Evolutionary conservation across 352 stramenopile species (phyloP).

Genomic region (Lagenidium giganteum): DNA sequence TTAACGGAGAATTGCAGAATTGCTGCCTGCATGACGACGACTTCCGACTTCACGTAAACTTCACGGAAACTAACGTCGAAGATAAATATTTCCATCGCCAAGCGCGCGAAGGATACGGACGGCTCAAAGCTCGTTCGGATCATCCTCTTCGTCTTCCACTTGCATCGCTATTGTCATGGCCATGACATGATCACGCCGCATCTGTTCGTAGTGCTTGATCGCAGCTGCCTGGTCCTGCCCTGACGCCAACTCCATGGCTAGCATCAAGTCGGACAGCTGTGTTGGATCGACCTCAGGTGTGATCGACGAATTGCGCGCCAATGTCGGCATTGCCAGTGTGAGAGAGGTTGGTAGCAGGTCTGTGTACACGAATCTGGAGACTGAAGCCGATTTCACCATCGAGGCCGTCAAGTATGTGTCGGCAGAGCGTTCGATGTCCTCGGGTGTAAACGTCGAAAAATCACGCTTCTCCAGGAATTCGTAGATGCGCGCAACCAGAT

Average conservation of each 20-base stretch:
- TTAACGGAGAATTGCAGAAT: no score
- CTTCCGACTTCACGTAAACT: no score
- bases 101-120: constrained; percentile 30
- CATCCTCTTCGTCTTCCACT: constrained; percentile 31
- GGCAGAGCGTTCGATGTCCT: constrained; percentile 38
- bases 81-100: constrained; percentile 1
- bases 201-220: constrained; percentile 56
- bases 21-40: not conserved
- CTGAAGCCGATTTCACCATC: constrained; percentile 35
- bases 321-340: constrained; percentile 39
- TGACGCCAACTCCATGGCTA: constrained; percentile 56
- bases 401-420: constrained; percentile 39
- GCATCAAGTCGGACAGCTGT: constrained; percentile 50
- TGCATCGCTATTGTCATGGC: constrained; percentile 51
- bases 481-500: constrained; percentile 72
- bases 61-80: no score
- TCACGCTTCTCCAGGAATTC: constrained; percentile 73
- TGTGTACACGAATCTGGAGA: constrained; percentile 47
- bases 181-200: constrained; percentile 42
- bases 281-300: constrained; percentile 47
- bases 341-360: constrained; percentile 48
- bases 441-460: constrained; percentile 29
- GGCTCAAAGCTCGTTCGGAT: constrained; percentile 38
- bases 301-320: constrained; percentile 29
- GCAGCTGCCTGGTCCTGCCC: constrained; percentile 63